These are phyloP conservation scores for Trichosporon ovoides DNA, from an alignment of 1,284 basidiomycete species.

Conservation along the genomic window DNA sequence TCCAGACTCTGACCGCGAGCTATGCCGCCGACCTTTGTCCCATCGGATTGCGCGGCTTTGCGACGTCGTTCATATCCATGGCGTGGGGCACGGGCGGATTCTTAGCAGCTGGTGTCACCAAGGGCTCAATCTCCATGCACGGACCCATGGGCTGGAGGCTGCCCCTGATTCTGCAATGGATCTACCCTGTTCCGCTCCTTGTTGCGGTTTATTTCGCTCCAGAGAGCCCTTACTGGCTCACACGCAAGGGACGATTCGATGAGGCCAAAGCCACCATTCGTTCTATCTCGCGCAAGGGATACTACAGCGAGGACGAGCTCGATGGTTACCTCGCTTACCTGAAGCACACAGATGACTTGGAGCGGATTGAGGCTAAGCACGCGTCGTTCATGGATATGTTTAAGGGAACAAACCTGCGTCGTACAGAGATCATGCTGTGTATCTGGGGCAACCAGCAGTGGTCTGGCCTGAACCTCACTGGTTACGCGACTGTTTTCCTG, in stretches of 20 bases:
- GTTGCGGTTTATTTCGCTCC: slow-evolving; percentile 34
- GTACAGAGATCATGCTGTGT: slow-evolving; percentile 47
- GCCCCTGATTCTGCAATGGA: slow-evolving; percentile 41
- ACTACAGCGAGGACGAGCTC: slow-evolving; percentile 35
- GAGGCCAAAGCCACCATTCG: slow-evolving; percentile 40
- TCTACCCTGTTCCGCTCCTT: slow-evolving; percentile 41
- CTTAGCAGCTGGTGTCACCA: slow-evolving; percentile 47
- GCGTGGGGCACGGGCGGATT: slow-evolving; percentile 50
- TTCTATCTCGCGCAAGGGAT: slow-evolving; percentile 37
- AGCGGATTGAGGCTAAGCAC: slow-evolving; percentile 27
- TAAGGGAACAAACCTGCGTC: slow-evolving; percentile 46
- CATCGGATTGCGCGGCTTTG: slow-evolving; percentile 50
- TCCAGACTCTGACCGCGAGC: slow-evolving; percentile 48
- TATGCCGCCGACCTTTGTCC: slow-evolving; percentile 54
- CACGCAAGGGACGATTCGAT: slow-evolving; percentile 44
- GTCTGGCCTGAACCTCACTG: slow-evolving; percentile 37
- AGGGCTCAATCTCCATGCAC: slow-evolving; percentile 19
- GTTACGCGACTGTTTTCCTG: slow-evolving; percentile 23
- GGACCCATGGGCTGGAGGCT: slow-evolving; percentile 19
- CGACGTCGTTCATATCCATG: slow-evolving; percentile 52
- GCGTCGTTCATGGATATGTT: slow-evolving; percentile 51
- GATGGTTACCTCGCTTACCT: slow-evolving; percentile 43
- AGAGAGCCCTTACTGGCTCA: slow-evolving; percentile 47
- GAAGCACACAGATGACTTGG: slow-evolving; percentile 25
- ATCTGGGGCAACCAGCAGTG: slow-evolving; percentile 15